A percentile compares a stretch with the other conserved stretches of the same genome.
Conservation (phyloP, 495 filamentous ascomycete genomes). For the Annulohypoxylon maeteangense region DNA sequence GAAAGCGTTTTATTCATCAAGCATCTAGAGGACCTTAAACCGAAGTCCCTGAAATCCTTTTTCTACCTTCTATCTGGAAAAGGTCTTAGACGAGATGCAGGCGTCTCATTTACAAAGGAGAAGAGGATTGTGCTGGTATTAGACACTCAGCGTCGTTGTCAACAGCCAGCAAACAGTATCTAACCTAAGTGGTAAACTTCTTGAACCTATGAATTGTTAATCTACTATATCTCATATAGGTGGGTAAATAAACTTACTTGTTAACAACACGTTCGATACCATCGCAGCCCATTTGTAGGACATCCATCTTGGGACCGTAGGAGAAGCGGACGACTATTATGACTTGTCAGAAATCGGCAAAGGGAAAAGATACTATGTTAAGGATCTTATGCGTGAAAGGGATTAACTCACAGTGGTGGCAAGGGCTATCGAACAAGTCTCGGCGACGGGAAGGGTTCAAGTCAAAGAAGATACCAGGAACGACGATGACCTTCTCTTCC, state of each 20-base stretch:
- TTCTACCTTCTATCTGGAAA: constrained; percentile 19
- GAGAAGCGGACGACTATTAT: constrained; percentile 76
- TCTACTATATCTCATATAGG: not conserved
- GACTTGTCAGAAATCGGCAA: constrained; percentile 15
- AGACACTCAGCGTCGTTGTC: not conserved
- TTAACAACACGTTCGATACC: constrained; percentile 86
- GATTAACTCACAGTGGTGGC: constrained; percentile 76
- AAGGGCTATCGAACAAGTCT: constrained; percentile 93
- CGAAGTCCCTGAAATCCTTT: not conserved
- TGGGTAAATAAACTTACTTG: constrained; percentile 58
- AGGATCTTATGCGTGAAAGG: not conserved
- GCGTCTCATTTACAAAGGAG: not conserved
- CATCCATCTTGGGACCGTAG: constrained; percentile 93
- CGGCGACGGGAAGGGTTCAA: constrained; percentile 89
- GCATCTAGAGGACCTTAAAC: constrained; percentile 13
- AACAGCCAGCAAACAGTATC: not conserved
- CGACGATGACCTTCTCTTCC: constrained; percentile 92
- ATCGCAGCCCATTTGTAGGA: constrained; percentile 82
- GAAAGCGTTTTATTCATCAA: constrained; percentile 10
- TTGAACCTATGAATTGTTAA: constrained; percentile 31
- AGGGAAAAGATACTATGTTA: not conserved
- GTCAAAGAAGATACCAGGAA: constrained; percentile 93
- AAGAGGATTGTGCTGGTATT: not conserved
- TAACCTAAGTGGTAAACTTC: constrained; percentile 17
- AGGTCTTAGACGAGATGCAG: constrained; percentile 7